Evolutionary conservation across 2,329 filamentous ascomycete species (phyloP), one percentile per base, ranked within the genome.

Genomic region (Aspergillus amoenus): DNA sequence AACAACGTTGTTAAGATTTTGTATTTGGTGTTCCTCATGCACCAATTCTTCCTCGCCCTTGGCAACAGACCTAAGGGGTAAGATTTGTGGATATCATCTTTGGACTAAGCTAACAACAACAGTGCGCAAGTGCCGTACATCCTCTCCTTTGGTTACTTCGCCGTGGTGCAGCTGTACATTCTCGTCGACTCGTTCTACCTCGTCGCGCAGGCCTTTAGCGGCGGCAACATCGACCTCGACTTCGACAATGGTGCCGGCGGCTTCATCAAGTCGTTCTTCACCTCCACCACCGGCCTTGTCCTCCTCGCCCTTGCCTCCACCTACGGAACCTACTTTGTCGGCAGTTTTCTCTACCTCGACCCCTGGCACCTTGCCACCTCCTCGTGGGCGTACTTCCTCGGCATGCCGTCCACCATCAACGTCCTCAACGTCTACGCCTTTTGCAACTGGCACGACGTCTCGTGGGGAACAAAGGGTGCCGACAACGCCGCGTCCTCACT

Each of bases 331-430:
- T 97, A 99, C 86, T 97, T 93, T 72, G 81, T 97, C 57, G 93
- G 93, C 8, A 97, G 93, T 3, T 96, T 99, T 84, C 80, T 99
- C 77, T 99, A 99, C 80, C 82, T 97, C 69, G 94, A 99, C 76
- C 94, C 94, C 22, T 99, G 94, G 94, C 94, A 99, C 84, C 97
- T 99, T 93, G 95, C 97, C 81, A 94, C 94, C 72, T 97, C 93
- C 3, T 99, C 96, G 85, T 89, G 89, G 15, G 87, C 90, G 71
- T 99, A 99, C 75, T 81, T 97, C 68, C 79, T 96, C 56, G 86
- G 97, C 72, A 94, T 94, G 84, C 96, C 93, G 11, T 95, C 92
- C 12, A 97, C 97, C 79, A 93, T 97, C 86, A 99, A 99, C 82
- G 94, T 99, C 66, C 88, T 99, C 70, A 97, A 96, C 84, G 92